These are phyloP conservation scores for Poa annua DNA, from an alignment of 176 grass and related monocot species.

Conservation along the genomic window DNA sequence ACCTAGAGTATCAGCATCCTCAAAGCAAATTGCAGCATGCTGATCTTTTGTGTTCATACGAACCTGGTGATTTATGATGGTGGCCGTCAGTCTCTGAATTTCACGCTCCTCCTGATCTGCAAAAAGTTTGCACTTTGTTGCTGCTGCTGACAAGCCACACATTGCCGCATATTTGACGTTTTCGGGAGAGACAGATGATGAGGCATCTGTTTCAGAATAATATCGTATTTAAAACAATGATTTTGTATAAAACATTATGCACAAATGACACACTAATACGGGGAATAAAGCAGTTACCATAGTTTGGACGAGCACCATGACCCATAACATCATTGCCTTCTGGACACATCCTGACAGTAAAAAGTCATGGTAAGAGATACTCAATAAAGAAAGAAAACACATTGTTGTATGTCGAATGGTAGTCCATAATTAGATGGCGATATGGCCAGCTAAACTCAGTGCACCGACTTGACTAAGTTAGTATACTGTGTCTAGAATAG, in stretches of 20 bases:
- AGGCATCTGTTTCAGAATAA: conserved; percentile 55
- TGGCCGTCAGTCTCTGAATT: conserved; percentile 93
- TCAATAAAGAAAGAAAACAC: conserved; percentile 26
- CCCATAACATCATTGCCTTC: conserved; percentile 55
- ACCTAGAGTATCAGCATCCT: not conserved
- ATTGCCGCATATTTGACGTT: conserved; percentile 75
- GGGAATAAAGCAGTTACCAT: conserved; percentile 48
- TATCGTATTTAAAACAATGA: conserved; percentile 25
- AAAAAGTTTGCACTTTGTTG: conserved; percentile 93
- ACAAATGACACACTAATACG: not conserved
- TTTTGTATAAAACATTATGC: conserved; percentile 28
- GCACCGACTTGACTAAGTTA: not conserved
- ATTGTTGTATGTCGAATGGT: not conserved
- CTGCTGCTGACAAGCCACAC: conserved; percentile 85
- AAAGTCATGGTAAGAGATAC: conserved; percentile 44
- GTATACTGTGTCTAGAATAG: conserved; percentile 1
- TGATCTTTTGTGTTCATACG: conserved; percentile 23
- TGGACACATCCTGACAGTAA: conserved; percentile 57
- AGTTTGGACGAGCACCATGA: conserved; percentile 43
- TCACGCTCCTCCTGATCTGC: conserved; percentile 97
- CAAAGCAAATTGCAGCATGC: conserved; percentile 20
- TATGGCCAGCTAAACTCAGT: not conserved
- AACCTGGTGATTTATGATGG: conserved; percentile 96
- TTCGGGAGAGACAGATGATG: conserved; percentile 56
- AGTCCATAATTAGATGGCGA: not conserved